Evolutionary conservation across 2,329 filamentous ascomycete genomes (phyloP).

Genomic region (Tolypocladium album): DNA sequence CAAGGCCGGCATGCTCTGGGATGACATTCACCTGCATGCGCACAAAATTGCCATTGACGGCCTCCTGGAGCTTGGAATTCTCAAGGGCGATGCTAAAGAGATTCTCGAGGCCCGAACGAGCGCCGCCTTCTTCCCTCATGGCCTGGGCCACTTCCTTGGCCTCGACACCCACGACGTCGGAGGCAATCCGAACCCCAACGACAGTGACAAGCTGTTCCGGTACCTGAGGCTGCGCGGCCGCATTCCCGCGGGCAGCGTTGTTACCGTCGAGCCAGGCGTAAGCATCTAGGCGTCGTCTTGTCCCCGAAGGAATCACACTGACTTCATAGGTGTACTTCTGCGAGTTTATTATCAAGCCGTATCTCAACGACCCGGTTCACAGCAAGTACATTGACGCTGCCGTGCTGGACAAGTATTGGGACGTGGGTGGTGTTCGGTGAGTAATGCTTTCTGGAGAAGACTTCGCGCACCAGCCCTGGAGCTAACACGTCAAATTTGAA

Average conservation of each 20-base stretch:
- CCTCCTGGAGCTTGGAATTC: slow-evolving; percentile 62
- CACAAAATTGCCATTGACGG: slow-evolving; percentile 77
- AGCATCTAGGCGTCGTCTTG: slow-evolving; percentile 17
- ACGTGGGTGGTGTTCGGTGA: slow-evolving; percentile 63
- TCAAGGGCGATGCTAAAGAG: slow-evolving; percentile 57
- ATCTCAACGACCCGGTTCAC: slow-evolving; percentile 60
- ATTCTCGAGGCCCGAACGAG: slow-evolving; percentile 72
- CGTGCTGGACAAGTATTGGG: slow-evolving; percentile 71
- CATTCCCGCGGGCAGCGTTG: slow-evolving; percentile 68
- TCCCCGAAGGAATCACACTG: background rate
- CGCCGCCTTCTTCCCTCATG: slow-evolving; percentile 85
- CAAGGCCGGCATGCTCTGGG: slow-evolving; percentile 66
- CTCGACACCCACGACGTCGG: slow-evolving; percentile 88
- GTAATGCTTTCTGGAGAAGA: slow-evolving; percentile 12
- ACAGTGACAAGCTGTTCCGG: slow-evolving; percentile 74
- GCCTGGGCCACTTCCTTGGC: slow-evolving; percentile 81
- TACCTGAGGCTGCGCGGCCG: slow-evolving; percentile 72
- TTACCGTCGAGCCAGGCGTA: slow-evolving; percentile 91
- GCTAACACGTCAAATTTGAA: slow-evolving; percentile 6
- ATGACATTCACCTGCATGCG: slow-evolving; percentile 69
- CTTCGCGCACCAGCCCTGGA: background rate
- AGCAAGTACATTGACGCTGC: slow-evolving; percentile 64
- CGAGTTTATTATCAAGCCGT: slow-evolving; percentile 76
- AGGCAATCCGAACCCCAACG: slow-evolving; percentile 65
- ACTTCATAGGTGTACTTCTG: slow-evolving; percentile 72